Conservation (phyloP, 1,139 yeast genomes). For the Saccharomyces hybrid region DNA sequence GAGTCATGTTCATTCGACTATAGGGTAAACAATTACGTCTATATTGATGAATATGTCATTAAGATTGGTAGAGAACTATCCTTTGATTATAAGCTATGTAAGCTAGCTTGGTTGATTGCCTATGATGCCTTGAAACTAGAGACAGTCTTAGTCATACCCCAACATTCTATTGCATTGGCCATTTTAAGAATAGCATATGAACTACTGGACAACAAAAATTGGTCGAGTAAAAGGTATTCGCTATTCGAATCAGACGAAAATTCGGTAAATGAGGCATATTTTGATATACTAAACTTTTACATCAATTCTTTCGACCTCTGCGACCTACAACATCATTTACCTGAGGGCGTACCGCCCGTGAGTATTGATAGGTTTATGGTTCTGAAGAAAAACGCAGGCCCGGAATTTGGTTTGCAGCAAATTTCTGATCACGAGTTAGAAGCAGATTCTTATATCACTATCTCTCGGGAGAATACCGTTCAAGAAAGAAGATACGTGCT, state of each 20-base stretch:
- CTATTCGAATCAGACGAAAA: constrained; percentile 44
- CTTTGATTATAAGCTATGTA: constrained; percentile 40
- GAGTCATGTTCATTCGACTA: constrained; percentile 75
- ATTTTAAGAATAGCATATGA: constrained; percentile 47
- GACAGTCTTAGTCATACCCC: constrained; percentile 62
- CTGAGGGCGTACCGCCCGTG: constrained; percentile 13
- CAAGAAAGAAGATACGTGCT: constrained; percentile 48
- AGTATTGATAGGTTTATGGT: constrained; percentile 43
- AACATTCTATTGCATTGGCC: constrained; percentile 74
- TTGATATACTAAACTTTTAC: constrained; percentile 55
- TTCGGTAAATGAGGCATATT: constrained; percentile 52
- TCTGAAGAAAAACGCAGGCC: constrained; percentile 42
- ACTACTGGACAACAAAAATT: constrained; percentile 23
- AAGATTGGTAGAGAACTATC: constrained; percentile 55
- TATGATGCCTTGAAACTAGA: constrained; percentile 73
- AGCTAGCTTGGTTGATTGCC: constrained; percentile 66
- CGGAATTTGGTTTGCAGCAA: constrained; percentile 38
- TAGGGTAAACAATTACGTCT: constrained; percentile 38
- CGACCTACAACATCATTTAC: constrained; percentile 29
- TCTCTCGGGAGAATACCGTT: constrained; percentile 27
- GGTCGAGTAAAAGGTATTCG: constrained; percentile 23
- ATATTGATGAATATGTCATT: constrained; percentile 62
- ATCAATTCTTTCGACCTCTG: constrained; percentile 44
- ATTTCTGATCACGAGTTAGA: constrained; percentile 15
- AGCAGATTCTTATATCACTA: constrained; percentile 28